A percentile compares a stretch with the other conserved stretches of the same genome.
Conservation (phyloP, 1,284 basidiomycete genomes). For the Spongispora temasekensis region DNA sequence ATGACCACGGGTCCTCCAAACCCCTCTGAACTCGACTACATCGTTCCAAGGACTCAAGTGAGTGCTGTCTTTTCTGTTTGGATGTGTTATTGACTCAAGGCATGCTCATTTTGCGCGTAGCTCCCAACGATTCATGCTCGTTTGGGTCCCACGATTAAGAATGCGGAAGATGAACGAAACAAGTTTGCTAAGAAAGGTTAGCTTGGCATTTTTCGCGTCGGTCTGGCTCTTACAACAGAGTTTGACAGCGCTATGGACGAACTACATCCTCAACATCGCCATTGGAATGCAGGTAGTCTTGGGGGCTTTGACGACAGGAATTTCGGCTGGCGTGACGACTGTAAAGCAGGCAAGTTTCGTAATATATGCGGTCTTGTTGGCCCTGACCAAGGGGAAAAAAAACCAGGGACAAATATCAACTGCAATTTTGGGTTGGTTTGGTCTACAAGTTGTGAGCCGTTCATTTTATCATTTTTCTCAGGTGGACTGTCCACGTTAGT, state of each 20-base stretch:
- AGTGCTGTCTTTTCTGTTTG: not conserved
- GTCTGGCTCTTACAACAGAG: slow-evolving; percentile 5
- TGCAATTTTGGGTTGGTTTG: slow-evolving; percentile 25
- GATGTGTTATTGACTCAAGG: not conserved
- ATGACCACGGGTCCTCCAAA: not conserved
- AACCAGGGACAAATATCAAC: slow-evolving; percentile 29
- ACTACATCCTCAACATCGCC: slow-evolving; percentile 54
- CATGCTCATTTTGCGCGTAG: slow-evolving; percentile 1
- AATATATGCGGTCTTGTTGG: not conserved
- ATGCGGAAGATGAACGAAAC: slow-evolving; percentile 41
- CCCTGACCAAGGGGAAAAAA: slow-evolving; percentile 2
- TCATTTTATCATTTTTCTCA: slow-evolving; percentile 18
- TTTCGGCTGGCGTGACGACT: slow-evolving; percentile 50
- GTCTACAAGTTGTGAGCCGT: not conserved
- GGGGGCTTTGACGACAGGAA: slow-evolving; percentile 66
- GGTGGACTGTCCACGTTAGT: slow-evolving; percentile 64
- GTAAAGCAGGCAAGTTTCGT: slow-evolving; percentile 38
- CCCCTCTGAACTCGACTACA: slow-evolving; percentile 26
- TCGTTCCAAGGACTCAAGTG: slow-evolving; percentile 31
- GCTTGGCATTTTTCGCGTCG: not conserved
- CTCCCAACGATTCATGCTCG: slow-evolving; percentile 45
- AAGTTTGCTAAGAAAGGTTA: slow-evolving; percentile 44
- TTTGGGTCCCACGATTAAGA: slow-evolving; percentile 44
- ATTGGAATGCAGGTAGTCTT: slow-evolving; percentile 61
- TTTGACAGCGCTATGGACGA: slow-evolving; percentile 46